Percentiles rank a stretch among this genome's conserved stretches.
Conservation (phyloP, 768 basidiomycete species). For the Jaapia argillacea region DNA sequence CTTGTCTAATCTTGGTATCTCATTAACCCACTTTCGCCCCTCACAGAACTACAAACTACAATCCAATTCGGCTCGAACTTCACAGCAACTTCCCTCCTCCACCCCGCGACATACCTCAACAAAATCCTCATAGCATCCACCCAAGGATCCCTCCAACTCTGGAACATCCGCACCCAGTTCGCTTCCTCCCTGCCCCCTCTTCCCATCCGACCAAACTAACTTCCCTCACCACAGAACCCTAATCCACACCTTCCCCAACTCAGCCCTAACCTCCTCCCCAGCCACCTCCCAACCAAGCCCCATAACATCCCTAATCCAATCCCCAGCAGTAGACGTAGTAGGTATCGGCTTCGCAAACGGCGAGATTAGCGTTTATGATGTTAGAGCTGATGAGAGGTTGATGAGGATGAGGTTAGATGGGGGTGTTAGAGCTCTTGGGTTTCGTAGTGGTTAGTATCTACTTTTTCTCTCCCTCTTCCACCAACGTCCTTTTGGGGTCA, state of each 20-base stretch:
- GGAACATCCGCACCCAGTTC: conserved; percentile 84
- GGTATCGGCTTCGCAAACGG: conserved; percentile 90
- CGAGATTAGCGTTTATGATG: conserved; percentile 80
- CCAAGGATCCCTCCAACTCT: conserved; percentile 81
- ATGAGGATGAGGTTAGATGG: conserved; percentile 90
- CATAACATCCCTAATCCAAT: conserved; percentile 78
- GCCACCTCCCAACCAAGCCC: conserved; percentile 26
- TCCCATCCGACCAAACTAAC: conserved; percentile 2
- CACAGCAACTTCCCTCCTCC: conserved; percentile 75
- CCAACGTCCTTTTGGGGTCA: neutral
- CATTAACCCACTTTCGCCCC: conserved; percentile 1
- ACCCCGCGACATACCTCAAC: conserved; percentile 95
- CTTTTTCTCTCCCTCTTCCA: conserved; percentile 2
- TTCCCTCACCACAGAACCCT: conserved; percentile 51
- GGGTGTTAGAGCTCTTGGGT: conserved; percentile 69
- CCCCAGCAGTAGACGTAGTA: conserved; percentile 92
- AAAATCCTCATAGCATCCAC: conserved; percentile 82
- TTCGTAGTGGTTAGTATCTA: conserved; percentile 75
- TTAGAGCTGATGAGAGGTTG: conserved; percentile 81
- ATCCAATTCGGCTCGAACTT: conserved; percentile 80
- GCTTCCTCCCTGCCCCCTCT: conserved; percentile 14
- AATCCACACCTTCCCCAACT: conserved; percentile 67
- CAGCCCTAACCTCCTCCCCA: conserved; percentile 37
- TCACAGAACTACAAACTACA: conserved; percentile 49
- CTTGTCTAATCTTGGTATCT: neutral